phyloP scores from a whole-genome alignment of 805 yeast species.

The Ogataea degrootiae region DNA sequence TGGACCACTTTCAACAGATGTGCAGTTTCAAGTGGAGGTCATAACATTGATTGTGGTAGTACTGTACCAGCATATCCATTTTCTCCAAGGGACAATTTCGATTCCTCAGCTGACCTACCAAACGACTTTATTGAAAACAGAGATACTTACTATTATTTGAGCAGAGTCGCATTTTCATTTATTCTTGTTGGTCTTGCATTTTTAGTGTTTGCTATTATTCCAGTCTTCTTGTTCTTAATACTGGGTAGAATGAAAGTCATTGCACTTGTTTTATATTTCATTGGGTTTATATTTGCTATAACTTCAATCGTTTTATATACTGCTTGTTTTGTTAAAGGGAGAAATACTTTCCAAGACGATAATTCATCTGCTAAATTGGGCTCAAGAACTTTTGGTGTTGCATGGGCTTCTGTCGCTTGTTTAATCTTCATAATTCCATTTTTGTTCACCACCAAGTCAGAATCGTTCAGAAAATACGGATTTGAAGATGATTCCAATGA shows the following conservation, averaged over 20 bases:
- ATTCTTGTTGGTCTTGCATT: slow-evolving; percentile 53
- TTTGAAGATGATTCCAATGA: neutral
- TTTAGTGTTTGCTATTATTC: slow-evolving; percentile 43
- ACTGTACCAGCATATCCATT: slow-evolving; percentile 76
- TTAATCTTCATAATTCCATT: slow-evolving; percentile 10
- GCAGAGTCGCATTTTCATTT: slow-evolving; percentile 67
- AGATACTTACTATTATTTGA: slow-evolving; percentile 56
- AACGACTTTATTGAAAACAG: slow-evolving; percentile 41
- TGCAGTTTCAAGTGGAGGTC: slow-evolving; percentile 34
- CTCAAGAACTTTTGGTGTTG: slow-evolving; percentile 48
- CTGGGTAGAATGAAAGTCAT: neutral
- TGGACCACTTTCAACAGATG: slow-evolving; percentile 81
- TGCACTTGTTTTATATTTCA: slow-evolving; percentile 14
- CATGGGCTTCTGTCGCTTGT: slow-evolving; percentile 50
- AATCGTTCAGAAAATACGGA: neutral
- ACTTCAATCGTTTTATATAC: slow-evolving; percentile 47
- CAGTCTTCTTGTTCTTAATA: slow-evolving; percentile 20
- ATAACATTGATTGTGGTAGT: slow-evolving; percentile 44
- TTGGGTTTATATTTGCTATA: slow-evolving; percentile 41
- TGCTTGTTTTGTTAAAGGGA: slow-evolving; percentile 52
- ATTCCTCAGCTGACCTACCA: slow-evolving; percentile 47
- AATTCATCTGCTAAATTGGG: slow-evolving; percentile 44
- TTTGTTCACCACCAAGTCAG: neutral
- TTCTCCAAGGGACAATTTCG: slow-evolving; percentile 75
- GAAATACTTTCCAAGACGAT: slow-evolving; percentile 39